Base-by-base conservation (phyloP, 257 asterid genomes). In the Prunella vulgaris region DNA sequence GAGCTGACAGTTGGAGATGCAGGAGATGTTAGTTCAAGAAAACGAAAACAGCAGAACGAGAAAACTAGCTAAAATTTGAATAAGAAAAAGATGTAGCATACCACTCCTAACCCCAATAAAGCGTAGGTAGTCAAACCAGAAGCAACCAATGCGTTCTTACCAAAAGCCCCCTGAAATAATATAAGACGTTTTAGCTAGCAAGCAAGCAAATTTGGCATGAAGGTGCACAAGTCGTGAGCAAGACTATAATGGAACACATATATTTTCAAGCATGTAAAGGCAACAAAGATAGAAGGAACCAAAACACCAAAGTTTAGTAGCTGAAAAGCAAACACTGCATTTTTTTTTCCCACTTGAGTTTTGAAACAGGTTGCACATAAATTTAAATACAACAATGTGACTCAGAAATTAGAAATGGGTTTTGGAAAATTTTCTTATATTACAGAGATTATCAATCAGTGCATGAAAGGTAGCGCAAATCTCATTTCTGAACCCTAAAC, bases 41-140 rank as follows among this genome's bases (percentile, higher is more conserved):
- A 35, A 61, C n/a, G 4, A 35, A 15, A n/a, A 64, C 18, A 49
- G 25, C 14, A 42, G 5, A 56, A 27, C 38, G 44, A n/a, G 17
- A 66, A 30, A 28, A 32, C 7, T 60, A 32, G 22, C 35, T 53
- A n/a, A 72, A 42, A 56, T 37, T 65, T 44, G 53, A 54, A 18
- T 21, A 22, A 25, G 58, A 22, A 72, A 66, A 15, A 60, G 32
- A 60, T 56, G 59, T 68, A 64, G 65, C 84, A 27, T 85, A 87
- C 96, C 95, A 84, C 92, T 71, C 94, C 90, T 52, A 88, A 68
- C 46, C 96, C 96, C 72, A 88, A 77, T 66, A 88, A 66, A 57
- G 84, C 64, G 73, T 88, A 88, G 7, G 89, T 88, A 61, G 88
- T 84, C 78, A 88, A 73, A 63, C 96, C 93, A 78, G 85, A 84